A percentile compares a stretch with the other conserved stretches of the same genome.
Conservation (phyloP, 2,329 filamentous ascomycete genomes). For the Ilyonectria destructans region DNA sequence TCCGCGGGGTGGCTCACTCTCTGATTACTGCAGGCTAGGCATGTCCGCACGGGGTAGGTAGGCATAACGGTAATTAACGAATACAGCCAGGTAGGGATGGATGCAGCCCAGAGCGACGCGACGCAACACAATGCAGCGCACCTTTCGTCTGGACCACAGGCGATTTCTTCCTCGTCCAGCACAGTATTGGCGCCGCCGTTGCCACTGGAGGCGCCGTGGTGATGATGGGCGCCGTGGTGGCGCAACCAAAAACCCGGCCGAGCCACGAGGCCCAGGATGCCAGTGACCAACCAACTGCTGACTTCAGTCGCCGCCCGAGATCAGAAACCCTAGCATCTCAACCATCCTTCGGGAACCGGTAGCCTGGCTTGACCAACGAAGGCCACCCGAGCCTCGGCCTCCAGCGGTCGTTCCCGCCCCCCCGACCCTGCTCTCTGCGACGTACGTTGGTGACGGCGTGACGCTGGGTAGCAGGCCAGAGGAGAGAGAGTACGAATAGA, state of each 20-base stretch:
- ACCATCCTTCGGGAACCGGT: constrained; percentile 28
- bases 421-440: constrained; percentile 2
- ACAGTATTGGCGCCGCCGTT: constrained; percentile 28
- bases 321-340: constrained; percentile 29
- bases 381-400: constrained; percentile 42
- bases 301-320: constrained; percentile 13
- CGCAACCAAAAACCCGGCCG: constrained; percentile 30
- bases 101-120: not conserved
- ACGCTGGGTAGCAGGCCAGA: not conserved
- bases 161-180: not conserved
- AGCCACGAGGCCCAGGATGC: constrained; percentile 34
- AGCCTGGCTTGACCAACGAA: constrained; percentile 39
- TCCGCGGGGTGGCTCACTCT: constrained; percentile 3
- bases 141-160: not conserved
- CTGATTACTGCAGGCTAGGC: not conserved
- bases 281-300: constrained; percentile 30
- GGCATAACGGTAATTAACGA: not conserved
- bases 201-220: constrained; percentile 23
- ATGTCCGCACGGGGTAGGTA: not conserved
- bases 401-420: constrained; percentile 7
- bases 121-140: not conserved
- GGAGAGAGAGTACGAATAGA: not conserved
- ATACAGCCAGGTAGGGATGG: constrained; percentile 2
- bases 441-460: not conserved
- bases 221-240: constrained; percentile 36